Conservation (phyloP, 1,139 yeast species). For the Scheffersomyces segobiensis region DNA sequence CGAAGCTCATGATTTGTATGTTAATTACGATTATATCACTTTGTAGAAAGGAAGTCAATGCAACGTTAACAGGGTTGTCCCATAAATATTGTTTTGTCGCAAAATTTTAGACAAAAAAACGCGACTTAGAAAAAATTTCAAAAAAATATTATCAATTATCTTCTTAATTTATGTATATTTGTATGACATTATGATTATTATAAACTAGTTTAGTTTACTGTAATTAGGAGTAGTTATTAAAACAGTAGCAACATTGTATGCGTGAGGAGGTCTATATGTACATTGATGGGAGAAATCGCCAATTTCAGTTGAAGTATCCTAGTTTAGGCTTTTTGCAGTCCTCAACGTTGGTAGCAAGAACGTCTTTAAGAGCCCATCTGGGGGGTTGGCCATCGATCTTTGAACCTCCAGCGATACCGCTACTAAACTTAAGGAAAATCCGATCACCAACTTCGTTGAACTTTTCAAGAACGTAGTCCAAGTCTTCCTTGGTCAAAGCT, state of each 20-base stretch:
- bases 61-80: no score
- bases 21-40: neutral
- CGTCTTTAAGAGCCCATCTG: slow-evolving; percentile 78
- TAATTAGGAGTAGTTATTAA: neutral
- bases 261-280: neutral
- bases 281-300: neutral
- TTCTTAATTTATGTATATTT: neutral
- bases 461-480: slow-evolving; percentile 74
- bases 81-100: neutral
- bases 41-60: neutral
- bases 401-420: slow-evolving; percentile 73
- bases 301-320: neutral
- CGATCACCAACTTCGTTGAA: slow-evolving; percentile 80
- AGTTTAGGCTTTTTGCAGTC: slow-evolving; percentile 55
- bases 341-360: slow-evolving; percentile 67
- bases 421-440: slow-evolving; percentile 72
- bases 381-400: slow-evolving; percentile 60
- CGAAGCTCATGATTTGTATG: slow-evolving; percentile 12
- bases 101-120: neutral
- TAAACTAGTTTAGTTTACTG: neutral
- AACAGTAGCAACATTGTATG: neutral
- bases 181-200: neutral
- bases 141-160: neutral
- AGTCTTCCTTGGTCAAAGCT: slow-evolving; percentile 89
- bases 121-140: neutral